Evolutionary conservation across 1,284 basidiomycete species (phyloP).

Genomic region (Tetrapyrgos nigripes): DNA sequence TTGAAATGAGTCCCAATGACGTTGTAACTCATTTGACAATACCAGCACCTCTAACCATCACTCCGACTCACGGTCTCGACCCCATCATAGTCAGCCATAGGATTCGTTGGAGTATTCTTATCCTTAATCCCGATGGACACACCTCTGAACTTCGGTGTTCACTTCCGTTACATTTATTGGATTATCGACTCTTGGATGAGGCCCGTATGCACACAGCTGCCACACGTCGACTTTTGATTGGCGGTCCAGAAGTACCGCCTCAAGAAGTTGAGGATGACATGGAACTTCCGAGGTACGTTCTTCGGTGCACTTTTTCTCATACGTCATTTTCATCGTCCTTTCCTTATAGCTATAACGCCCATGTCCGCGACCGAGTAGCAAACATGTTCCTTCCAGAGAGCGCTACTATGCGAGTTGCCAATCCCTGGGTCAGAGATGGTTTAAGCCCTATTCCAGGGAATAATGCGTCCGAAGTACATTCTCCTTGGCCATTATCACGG

Average conservation of each 20-base stretch:
- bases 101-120: slow-evolving; percentile 76
- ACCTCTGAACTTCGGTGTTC: slow-evolving; percentile 92
- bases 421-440: slow-evolving; percentile 61
- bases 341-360: slow-evolving; percentile 87
- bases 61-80: slow-evolving; percentile 69
- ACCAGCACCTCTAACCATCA: slow-evolving; percentile 56
- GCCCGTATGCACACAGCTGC: slow-evolving; percentile 72
- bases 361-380: slow-evolving; percentile 89
- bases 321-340: no score
- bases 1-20: slow-evolving; percentile 43
- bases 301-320: no score
- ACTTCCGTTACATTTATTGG: slow-evolving; percentile 85
- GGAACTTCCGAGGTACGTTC: slow-evolving; percentile 81
- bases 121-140: slow-evolving; percentile 88
- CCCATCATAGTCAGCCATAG: slow-evolving; percentile 81
- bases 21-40: slow-evolving; percentile 54
- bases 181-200: slow-evolving; percentile 75
- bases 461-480: slow-evolving; percentile 16
- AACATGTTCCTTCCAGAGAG: slow-evolving; percentile 74
- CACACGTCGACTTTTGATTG: slow-evolving; percentile 68
- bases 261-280: slow-evolving; percentile 62
- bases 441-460: slow-evolving; percentile 39
- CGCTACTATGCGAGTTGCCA: slow-evolving; percentile 68
- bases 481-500: slow-evolving; percentile 24
- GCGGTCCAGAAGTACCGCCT: slow-evolving; percentile 37